Evolutionary conservation across 192 early-diverging fungal genomes (phyloP).

Genomic region (Umbelopsis ramanniana): DNA sequence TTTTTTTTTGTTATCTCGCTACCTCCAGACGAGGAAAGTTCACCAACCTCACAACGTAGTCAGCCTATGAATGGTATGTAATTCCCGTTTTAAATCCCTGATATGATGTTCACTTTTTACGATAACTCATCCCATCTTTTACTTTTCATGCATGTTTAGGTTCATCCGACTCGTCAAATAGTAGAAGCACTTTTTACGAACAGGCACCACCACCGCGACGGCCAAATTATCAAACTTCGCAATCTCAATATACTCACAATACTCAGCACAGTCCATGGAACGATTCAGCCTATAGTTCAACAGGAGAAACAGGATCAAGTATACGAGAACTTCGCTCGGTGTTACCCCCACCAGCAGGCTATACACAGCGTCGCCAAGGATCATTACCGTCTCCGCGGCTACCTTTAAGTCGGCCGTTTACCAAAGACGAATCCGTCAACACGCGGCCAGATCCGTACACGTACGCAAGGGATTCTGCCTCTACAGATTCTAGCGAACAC

Average conservation of each 20-base stretch:
- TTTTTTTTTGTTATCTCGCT: not conserved
- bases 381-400: constrained; percentile 8
- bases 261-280: constrained; percentile 8
- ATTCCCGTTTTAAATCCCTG: no score
- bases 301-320: not conserved
- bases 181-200: not conserved
- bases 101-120: no score
- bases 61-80: not conserved
- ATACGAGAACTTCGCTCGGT: not conserved
- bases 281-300: constrained; percentile 2
- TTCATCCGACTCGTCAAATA: not conserved
- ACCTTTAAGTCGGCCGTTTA: not conserved
- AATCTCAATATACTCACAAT: not conserved
- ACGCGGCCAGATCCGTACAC: not conserved
- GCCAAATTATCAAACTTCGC: not conserved
- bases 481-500: not conserved
- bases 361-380: not conserved
- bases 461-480: not conserved
- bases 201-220: not conserved
- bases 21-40: not conserved
- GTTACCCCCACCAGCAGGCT: not conserved
- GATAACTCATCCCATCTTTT: no score
- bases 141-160: no score
- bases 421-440: not conserved
- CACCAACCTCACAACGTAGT: not conserved